phyloP scores from a whole-genome alignment of 192 early-diverging fungal species.

The Mortierella alpina region DNA sequence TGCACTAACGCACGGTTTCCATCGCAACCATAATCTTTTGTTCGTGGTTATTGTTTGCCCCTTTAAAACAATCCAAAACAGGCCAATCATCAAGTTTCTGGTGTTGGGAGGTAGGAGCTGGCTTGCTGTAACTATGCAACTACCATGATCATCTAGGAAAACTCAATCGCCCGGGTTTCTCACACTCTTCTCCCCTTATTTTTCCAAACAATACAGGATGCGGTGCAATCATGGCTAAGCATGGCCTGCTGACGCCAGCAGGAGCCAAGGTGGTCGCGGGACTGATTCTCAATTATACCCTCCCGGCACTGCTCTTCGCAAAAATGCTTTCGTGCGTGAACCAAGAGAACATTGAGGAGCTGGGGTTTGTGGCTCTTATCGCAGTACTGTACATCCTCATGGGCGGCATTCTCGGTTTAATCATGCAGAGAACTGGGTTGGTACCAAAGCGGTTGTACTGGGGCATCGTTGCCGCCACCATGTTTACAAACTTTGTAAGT shows the following conservation, averaged over 20 bases:
- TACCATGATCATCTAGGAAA: too few species aligned
- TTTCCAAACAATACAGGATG: constrained; percentile 22
- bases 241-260: constrained; percentile 44
- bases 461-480: constrained; percentile 44
- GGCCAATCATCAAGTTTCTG: constrained; percentile 51
- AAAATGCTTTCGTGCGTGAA: constrained; percentile 44
- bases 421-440: constrained; percentile 31
- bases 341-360: constrained; percentile 19
- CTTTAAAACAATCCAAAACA: neutral
- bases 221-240: constrained; percentile 46
- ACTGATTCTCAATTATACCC: constrained; percentile 42
- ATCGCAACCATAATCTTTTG: neutral
- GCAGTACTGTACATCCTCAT: constrained; percentile 20
- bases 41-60: neutral
- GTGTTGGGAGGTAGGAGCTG: constrained; percentile 31
- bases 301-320: constrained; percentile 46
- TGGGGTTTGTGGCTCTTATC: constrained; percentile 26
- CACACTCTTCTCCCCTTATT: neutral
- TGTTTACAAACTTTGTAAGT: constrained; percentile 52
- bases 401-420: constrained; percentile 18
- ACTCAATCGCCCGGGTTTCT: too few species aligned
- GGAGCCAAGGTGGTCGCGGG: constrained; percentile 43
- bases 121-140: neutral
- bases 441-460: constrained; percentile 38
- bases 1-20: too few species aligned